Base-by-base conservation (phyloP, 805 yeast genomes). In the Candida argentea region DNA sequence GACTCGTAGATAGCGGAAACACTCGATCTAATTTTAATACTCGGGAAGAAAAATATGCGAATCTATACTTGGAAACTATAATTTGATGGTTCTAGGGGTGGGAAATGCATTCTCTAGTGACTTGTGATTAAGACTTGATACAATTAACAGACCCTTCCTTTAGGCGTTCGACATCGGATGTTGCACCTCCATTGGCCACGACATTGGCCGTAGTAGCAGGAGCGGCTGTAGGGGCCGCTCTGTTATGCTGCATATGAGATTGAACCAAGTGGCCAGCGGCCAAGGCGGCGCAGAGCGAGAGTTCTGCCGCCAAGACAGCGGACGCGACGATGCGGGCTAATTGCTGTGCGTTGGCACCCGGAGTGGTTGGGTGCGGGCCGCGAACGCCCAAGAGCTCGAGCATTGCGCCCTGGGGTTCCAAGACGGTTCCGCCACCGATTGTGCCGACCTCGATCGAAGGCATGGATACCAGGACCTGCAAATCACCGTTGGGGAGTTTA, bases 361-460 rank as follows among this genome's bases (percentile, higher is more conserved):
- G 97, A 29, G 67, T 72, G 4, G 87, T 77, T 21, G 94, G 81
- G 52, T 87, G 94, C 4, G 99, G 96, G 3, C 99, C 99, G 43
- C 82, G 76, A 26, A 91, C 94, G 21, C 97, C 96, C 37, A 91
- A 67, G 40, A 91, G 63, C 45, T 91, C 97, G 34, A 91, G 67
- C 94, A 91, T 85, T 14, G 97, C 84, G 28, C 87, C 82, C 61
- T 91, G 99, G 23, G 99, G 96, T 49, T 83, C 97, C 46, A 91
- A 70, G 38, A 91, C 83, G 3, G 99, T 91, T 50, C 99, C 99
- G 39, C 99, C 99, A 33, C 98, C 98, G 55, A 91, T 86, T 2
- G 99, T 91, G 39, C 99, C 99, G 25, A 91, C 98, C 61, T 91
- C 99, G 43, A 91, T 85, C 16, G 93, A 84, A 17, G 99, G 99